Evolutionary conservation across 1,139 yeast species (phyloP).

Genomic region (Pichia kudriavzevii): DNA sequence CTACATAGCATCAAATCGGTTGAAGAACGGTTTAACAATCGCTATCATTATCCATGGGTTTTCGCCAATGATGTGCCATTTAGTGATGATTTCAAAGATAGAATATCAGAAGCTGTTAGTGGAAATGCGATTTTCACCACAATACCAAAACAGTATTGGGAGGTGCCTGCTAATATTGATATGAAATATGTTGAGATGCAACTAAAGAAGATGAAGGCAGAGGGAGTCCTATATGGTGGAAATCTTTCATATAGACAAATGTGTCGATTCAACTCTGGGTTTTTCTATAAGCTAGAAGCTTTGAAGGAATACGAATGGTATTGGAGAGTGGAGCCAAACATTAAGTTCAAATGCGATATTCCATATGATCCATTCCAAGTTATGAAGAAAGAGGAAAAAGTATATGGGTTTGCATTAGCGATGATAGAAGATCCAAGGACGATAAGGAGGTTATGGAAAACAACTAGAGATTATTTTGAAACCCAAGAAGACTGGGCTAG

Average conservation of each 20-base stretch:
- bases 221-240: conserved; percentile 50
- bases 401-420: conserved; percentile 58
- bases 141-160: conserved; percentile 45
- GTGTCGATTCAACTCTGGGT: conserved; percentile 72
- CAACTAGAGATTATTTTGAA: conserved; percentile 43
- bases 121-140: conserved; percentile 42
- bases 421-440: conserved; percentile 49
- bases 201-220: conserved; percentile 39
- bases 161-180: conserved; percentile 53
- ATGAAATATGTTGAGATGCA: conserved; percentile 46
- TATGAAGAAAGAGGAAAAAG: conserved; percentile 55
- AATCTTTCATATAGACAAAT: conserved; percentile 59
- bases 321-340: conserved; percentile 73
- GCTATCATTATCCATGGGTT: conserved; percentile 70
- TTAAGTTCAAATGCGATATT: conserved; percentile 56
- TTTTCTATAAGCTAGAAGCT: conserved; percentile 56
- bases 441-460: conserved; percentile 56
- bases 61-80: conserved; percentile 57
- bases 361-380: conserved; percentile 58
- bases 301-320: conserved; percentile 57
- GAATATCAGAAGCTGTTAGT: conserved; percentile 30
- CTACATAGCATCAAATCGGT: conserved; percentile 54
- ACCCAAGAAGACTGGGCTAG: conserved; percentile 28
- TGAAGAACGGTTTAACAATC: conserved; percentile 64
- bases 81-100: conserved; percentile 35